Base-by-base conservation (phyloP, 2,329 filamentous ascomycete species). In the Dryadomyces quercivorus region DNA sequence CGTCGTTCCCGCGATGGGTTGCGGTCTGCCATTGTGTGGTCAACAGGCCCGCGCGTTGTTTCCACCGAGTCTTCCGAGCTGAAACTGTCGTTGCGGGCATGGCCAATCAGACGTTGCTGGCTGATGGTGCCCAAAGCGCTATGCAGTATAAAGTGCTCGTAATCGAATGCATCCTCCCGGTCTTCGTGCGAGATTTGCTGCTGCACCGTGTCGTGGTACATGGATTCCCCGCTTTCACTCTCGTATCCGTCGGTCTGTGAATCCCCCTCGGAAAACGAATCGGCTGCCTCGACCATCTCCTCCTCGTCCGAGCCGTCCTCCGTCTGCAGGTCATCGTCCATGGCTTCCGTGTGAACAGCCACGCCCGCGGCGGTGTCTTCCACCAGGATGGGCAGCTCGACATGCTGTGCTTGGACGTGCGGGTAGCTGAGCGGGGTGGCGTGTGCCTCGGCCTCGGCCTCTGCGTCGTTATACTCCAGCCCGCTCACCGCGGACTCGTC, bases 111-210 rank as follows among this genome's bases (percentile, higher is more conserved):
- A n/a, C 72, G 69, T 57, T 73, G 72, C 56, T 76, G 72, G 60
- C 78, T 82, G 63, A 89, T 84, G 2, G 78, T 89, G 6, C 89
- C 90, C 78, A 96, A 84, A 12, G 90, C 89, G 61, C 88, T 95
- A 67, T 96, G 90, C 15, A 96, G 75, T 67, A 95, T 95, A 70
- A 96, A 96, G 65, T 95, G 85, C 67, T 95, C 88, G 59, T 97
- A 97, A 66, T 97, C 92, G 63, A 97, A 97, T 1, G 91, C 91
- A 67, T 97, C 92, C 60, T 91, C 84, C 20, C 92, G 86, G 66
- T 96, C 90, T 70, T 97, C 92, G 63, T 97, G 92, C 0, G 89
- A 88, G 6, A 86, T 70, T 9, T 78, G 76, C 52, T 80, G 75
- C 54, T 80, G 74, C 50, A 75, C 66, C 0, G 76, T 72, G 61